A percentile compares a stretch with the other conserved stretches of the same genome.
phyloP scores from a whole-genome alignment of 495 filamentous ascomycete genomes.

The Delitschia confertaspora region DNA sequence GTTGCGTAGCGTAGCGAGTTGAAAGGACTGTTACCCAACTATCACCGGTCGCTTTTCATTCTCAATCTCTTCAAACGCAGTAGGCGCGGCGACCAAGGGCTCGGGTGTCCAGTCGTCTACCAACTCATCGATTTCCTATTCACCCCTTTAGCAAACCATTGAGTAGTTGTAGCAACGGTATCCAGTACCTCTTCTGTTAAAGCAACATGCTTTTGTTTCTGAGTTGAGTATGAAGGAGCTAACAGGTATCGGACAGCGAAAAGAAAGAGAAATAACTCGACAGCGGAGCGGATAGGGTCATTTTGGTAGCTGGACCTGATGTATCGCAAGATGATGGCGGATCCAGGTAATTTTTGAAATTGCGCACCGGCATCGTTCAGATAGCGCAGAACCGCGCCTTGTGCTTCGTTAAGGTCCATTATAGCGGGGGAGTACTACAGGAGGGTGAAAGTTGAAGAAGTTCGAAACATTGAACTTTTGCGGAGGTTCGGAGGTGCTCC shows the following conservation, averaged over 20 bases:
- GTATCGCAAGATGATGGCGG: constrained; percentile 88
- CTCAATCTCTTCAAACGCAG: constrained; percentile 66
- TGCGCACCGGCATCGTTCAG: constrained; percentile 20
- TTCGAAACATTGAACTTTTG: too few species aligned
- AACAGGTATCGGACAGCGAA: constrained; percentile 93
- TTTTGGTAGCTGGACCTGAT: constrained; percentile 96
- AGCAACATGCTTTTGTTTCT: constrained; percentile 75
- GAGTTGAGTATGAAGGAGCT: constrained; percentile 80
- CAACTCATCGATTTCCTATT: constrained; percentile 86
- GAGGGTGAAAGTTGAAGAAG: too few species aligned
- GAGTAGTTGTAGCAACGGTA: neutral
- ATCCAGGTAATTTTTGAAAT: constrained; percentile 87
- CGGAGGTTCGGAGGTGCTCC: too few species aligned
- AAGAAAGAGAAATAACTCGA: constrained; percentile 89
- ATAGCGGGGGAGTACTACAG: neutral
- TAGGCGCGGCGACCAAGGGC: constrained; percentile 67
- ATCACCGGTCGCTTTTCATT: constrained; percentile 79
- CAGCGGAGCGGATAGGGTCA: constrained; percentile 84
- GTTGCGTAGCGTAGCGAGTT: neutral
- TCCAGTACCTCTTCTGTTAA: constrained; percentile 76
- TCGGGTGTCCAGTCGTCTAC: constrained; percentile 97
- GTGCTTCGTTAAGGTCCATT: constrained; percentile 23
- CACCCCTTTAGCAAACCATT: constrained; percentile 8
- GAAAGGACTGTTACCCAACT: constrained; percentile 55
- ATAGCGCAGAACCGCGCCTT: constrained; percentile 16